These are phyloP conservation scores for Globisporangium okanoganense DNA, from an alignment of 352 stramenopile species.

Conservation along the genomic window DNA sequence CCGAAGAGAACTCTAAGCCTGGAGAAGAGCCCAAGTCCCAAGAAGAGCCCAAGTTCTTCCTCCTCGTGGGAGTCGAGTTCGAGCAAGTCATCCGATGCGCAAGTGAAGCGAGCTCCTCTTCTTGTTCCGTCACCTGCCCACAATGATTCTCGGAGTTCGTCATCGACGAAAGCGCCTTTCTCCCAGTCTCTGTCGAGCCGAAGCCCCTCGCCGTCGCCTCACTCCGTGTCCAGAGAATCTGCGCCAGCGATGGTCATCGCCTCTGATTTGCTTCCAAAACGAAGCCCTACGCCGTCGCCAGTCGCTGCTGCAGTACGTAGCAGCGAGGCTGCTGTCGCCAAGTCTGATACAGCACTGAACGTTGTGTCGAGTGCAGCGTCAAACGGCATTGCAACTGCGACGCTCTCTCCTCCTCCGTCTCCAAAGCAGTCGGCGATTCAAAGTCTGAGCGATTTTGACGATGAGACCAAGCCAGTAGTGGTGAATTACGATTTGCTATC, in stretches of 20 bases:
- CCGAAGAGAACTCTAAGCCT: neutral
- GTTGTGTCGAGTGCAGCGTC: neutral
- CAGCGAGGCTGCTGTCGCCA: neutral
- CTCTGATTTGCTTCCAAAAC: neutral
- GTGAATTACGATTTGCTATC: neutral
- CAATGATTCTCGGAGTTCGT: neutral
- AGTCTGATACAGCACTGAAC: neutral
- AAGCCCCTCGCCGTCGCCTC: neutral
- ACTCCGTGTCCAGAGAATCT: neutral
- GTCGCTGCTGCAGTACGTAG: neutral
- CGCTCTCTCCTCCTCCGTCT: slow-evolving; percentile 3
- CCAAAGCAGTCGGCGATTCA: slow-evolving; percentile 6
- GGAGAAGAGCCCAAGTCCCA: neutral
- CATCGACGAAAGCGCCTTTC: neutral
- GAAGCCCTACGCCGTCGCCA: neutral
- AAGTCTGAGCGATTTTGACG: slow-evolving; percentile 7
- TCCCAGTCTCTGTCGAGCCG: slow-evolving; percentile 3
- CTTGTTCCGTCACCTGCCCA: neutral
- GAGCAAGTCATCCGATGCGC: neutral
- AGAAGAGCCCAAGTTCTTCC: neutral
- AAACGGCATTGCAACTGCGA: neutral
- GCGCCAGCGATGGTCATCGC: slow-evolving; percentile 1
- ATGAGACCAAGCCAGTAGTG: slow-evolving; percentile 2
- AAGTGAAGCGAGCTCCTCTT: neutral
- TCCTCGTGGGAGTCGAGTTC: neutral